Evolutionary conservation across 192 early-diverging fungal genomes (phyloP).

Genomic region (Coemansia sp.): DNA sequence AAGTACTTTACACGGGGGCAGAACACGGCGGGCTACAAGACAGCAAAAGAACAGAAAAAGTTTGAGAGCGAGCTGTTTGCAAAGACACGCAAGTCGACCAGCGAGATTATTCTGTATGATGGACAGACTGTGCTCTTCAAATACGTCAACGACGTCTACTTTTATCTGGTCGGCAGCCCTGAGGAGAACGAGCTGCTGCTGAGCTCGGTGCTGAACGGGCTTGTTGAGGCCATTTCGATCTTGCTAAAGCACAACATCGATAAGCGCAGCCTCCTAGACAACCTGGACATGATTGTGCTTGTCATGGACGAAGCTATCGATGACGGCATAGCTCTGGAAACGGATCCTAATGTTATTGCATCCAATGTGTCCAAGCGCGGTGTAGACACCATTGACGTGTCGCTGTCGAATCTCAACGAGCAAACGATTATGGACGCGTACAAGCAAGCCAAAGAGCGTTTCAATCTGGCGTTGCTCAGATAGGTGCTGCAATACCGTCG

Average conservation of each 20-base stretch:
- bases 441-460: slow-evolving; percentile 74
- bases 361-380: slow-evolving; percentile 75
- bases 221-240: slow-evolving; percentile 81
- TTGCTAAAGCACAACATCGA: slow-evolving; percentile 90
- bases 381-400: slow-evolving; percentile 68
- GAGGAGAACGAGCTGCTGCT: slow-evolving; percentile 97
- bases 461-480: slow-evolving; percentile 65
- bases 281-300: slow-evolving; percentile 87
- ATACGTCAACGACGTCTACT: slow-evolving; percentile 80
- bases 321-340: slow-evolving; percentile 81
- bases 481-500: slow-evolving; percentile 17
- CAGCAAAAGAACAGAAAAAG: slow-evolving; percentile 78
- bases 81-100: slow-evolving; percentile 79
- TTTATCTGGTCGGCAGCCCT: slow-evolving; percentile 85
- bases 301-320: slow-evolving; percentile 94
- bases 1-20: slow-evolving; percentile 79
- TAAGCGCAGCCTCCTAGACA: slow-evolving; percentile 86
- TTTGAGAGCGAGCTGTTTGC: slow-evolving; percentile 92
- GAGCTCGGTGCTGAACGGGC: slow-evolving; percentile 69
- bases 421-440: slow-evolving; percentile 74
- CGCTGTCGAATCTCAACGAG: slow-evolving; percentile 63
- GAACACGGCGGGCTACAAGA: slow-evolving; percentile 24
- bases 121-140: slow-evolving; percentile 89
- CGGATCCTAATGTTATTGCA: slow-evolving; percentile 72
- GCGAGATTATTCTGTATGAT: slow-evolving; percentile 93